Base-by-base conservation (phyloP, 176 grass and related monocot genomes). In the Leersia perrieri region DNA sequence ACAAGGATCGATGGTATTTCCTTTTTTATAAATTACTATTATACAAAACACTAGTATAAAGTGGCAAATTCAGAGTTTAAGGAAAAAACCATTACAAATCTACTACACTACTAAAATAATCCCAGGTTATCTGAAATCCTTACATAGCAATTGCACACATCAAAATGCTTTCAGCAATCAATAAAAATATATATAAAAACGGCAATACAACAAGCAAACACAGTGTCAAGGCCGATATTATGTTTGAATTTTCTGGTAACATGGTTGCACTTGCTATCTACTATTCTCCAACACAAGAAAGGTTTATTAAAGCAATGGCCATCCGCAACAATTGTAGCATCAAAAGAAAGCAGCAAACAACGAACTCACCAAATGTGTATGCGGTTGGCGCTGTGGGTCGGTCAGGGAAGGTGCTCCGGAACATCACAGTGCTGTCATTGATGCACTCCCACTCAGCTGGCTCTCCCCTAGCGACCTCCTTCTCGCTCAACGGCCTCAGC, bases 391-490 rank as follows among this genome's bases (percentile, higher is more conserved):
- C 76, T 11, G 92, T 91, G 2, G 93, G 79, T 29, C 96, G 93
- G 16, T 99, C 93, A 3, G 80, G 90, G 33, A 93, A 88, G 40
- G 87, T 93, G 61, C 87, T 95, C 73, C 96, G 90, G 45, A 93
- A 95, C 64, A 99, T 93, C 78, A 99, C 30, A 23, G 96, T 95
- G 33, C 82, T 86, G 70, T 99, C 96, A 58, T 93, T 93, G 89
- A 99, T 95, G 90, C 96, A 99, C 81, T 99, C 96, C 91, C 93
- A 99, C 63, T 99, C 93, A 0, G 79, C 86, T 7, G 93, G 90
- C 62, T 99, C 96, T 0, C 87, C 87, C 72, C 86, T 83, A 3
- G 82, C 76, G 31, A 91, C 78, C 73, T 99, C 96, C 96, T 87
- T 99, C 33, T 93, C 96, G 25, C 84, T 91, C 72, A 99, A 42